phyloP scores from a whole-genome alignment of 2,329 filamentous ascomycete genomes.

The Hypoxylon sp. region DNA sequence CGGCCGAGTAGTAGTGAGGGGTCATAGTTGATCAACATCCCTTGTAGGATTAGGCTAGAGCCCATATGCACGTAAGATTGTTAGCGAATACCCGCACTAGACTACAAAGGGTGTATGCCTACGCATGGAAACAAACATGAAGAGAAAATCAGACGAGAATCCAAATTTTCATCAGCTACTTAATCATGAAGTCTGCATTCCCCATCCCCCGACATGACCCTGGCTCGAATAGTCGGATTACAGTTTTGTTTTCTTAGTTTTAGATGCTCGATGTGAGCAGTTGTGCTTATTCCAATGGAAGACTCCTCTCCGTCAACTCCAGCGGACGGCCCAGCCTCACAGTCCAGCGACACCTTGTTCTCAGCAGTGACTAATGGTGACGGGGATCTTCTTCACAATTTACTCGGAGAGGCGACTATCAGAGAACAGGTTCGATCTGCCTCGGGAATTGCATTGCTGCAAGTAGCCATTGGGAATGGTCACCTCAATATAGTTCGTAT shows the following conservation, averaged over 20 bases:
- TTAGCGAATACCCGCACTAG: not conserved
- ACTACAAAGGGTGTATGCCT: not conserved
- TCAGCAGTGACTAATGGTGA: not conserved
- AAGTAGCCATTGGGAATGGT: constrained; percentile 1
- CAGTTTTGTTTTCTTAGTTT: not conserved
- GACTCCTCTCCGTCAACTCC: not conserved
- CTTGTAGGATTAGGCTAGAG: not conserved
- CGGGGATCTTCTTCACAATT: not conserved
- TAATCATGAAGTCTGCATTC: not conserved
- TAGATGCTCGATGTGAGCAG: not conserved
- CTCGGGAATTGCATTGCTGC: not conserved
- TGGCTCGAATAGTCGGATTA: not conserved
- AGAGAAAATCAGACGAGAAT: not conserved
- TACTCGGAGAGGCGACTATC: not conserved
- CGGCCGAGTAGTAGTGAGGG: not conserved
- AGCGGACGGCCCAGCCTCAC: not conserved
- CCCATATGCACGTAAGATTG: constrained; percentile 1
- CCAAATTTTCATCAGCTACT: not conserved
- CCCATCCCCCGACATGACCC: not conserved
- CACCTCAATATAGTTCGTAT: not conserved
- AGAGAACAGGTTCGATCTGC: not conserved
- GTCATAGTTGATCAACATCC: not conserved
- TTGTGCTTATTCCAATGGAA: constrained; percentile 1
- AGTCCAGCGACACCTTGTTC: not conserved
- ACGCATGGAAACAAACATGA: not conserved